A percentile compares a stretch with the other conserved stretches of the same genome.
Conservation (phyloP, 2,329 filamentous ascomycete species). For the Phialophora expanda region DNA sequence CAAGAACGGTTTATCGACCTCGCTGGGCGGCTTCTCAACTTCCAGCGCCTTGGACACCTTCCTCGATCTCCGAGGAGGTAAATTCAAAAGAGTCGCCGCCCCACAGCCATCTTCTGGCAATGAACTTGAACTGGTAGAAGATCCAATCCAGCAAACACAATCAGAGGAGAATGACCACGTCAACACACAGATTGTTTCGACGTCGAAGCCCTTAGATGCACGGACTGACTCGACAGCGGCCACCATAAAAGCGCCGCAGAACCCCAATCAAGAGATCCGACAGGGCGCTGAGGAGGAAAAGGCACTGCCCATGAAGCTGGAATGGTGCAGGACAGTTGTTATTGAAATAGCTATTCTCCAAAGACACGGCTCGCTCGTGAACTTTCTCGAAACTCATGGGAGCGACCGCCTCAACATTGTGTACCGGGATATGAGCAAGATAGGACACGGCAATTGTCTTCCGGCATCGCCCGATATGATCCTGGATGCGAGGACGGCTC, state of each 20-base stretch:
- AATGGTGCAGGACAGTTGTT: slow-evolving; percentile 27
- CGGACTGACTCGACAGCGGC: neutral
- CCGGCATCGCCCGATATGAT: slow-evolving; percentile 71
- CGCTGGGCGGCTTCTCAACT: slow-evolving; percentile 21
- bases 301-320: slow-evolving; percentile 5
- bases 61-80: slow-evolving; percentile 37
- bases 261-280: neutral
- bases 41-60: slow-evolving; percentile 34
- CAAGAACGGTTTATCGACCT: neutral
- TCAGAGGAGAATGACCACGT: neutral
- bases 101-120: neutral
- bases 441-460: slow-evolving; percentile 37
- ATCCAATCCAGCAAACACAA: slow-evolving; percentile 37
- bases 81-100: slow-evolving; percentile 29
- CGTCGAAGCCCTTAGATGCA: neutral
- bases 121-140: slow-evolving; percentile 25
- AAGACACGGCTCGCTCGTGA: slow-evolving; percentile 21
- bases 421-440: slow-evolving; percentile 38
- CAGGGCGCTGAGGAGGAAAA: neutral
- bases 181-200: neutral
- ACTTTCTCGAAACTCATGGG: slow-evolving; percentile 28
- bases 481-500: slow-evolving; percentile 69
- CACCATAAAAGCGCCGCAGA: slow-evolving; percentile 24
- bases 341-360: slow-evolving; percentile 29
- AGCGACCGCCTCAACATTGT: slow-evolving; percentile 30